Conservation (phyloP, 129 eudicot species). For the Cynara cardunculus region DNA sequence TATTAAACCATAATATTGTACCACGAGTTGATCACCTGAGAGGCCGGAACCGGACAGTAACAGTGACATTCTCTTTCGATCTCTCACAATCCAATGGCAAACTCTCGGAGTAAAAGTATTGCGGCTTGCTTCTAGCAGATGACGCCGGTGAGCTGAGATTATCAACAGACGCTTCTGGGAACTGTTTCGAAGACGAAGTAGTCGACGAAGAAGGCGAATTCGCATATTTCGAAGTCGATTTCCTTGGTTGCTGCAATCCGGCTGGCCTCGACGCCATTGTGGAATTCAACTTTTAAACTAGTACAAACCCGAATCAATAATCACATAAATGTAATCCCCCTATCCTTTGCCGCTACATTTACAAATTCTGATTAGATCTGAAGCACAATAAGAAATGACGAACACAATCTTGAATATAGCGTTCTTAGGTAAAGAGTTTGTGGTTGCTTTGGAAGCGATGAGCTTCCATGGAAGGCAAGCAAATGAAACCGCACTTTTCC, state of each 20-base stretch:
- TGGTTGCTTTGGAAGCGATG: conserved; percentile 10
- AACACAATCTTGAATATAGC: background rate
- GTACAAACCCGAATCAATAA: conserved; percentile 2
- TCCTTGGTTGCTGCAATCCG: conserved; percentile 33
- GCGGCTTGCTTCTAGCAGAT: conserved; percentile 65
- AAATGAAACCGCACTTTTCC: conserved; percentile 22
- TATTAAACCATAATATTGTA: background rate
- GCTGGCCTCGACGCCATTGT: conserved; percentile 49
- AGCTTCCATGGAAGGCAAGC: conserved; percentile 18
- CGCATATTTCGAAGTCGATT: conserved; percentile 30
- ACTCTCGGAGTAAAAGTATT: conserved; percentile 43
- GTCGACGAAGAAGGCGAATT: conserved; percentile 70
- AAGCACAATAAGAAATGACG: background rate
- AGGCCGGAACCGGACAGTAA: conserved; percentile 96
- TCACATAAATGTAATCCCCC: background rate
- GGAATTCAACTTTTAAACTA: background rate
- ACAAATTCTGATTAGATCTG: conserved; percentile 20
- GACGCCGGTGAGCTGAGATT: conserved; percentile 67
- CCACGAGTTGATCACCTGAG: conserved; percentile 52
- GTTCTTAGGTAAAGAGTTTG: background rate
- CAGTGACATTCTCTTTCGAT: conserved; percentile 93
- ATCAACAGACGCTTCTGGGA: conserved; percentile 61
- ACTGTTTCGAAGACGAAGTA: conserved; percentile 69
- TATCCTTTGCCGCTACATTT: background rate
- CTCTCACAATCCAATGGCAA: conserved; percentile 43